phyloP scores from a whole-genome alignment of 2,329 filamentous ascomycete genomes.

The Metarhizium anisopliae region DNA sequence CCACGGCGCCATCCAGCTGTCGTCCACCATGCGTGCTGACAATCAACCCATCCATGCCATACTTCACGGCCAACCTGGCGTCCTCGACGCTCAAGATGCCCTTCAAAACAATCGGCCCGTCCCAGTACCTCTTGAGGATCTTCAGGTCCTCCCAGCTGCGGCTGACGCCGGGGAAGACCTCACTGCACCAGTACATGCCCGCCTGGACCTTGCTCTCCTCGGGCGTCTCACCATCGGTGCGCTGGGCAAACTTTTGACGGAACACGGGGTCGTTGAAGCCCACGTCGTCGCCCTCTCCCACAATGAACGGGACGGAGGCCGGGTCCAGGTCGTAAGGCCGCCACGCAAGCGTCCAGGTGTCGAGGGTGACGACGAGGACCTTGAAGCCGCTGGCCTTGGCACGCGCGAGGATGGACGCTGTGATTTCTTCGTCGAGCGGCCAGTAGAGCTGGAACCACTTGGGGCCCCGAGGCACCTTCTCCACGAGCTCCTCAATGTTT shows the following conservation, averaged over 20 bases:
- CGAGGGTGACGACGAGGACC: slow-evolving; percentile 62
- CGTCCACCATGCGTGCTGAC: slow-evolving; percentile 34
- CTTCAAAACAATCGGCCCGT: slow-evolving; percentile 38
- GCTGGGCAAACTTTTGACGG: slow-evolving; percentile 17
- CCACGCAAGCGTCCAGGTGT: slow-evolving; percentile 63
- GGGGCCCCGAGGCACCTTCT: slow-evolving; percentile 45
- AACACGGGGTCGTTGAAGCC: slow-evolving; percentile 63
- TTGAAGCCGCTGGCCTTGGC: slow-evolving; percentile 54
- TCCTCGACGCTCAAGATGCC: slow-evolving; percentile 32
- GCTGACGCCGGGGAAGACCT: slow-evolving; percentile 35
- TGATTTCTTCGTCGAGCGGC: slow-evolving; percentile 58
- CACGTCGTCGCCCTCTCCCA: slow-evolving; percentile 47
- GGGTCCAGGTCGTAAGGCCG: slow-evolving; percentile 58
- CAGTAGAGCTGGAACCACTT: slow-evolving; percentile 73
- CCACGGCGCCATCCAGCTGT: slow-evolving; percentile 29
- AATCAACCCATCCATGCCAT: slow-evolving; percentile 30
- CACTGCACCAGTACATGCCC: slow-evolving; percentile 40
- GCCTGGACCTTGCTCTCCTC: slow-evolving; percentile 42
- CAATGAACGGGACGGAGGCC: slow-evolving; percentile 51
- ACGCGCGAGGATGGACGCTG: slow-evolving; percentile 50
- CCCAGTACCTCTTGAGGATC: slow-evolving; percentile 50
- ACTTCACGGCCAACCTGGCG: slow-evolving; percentile 25
- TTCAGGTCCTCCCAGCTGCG: slow-evolving; percentile 54
- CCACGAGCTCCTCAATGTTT: slow-evolving; percentile 57
- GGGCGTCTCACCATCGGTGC: slow-evolving; percentile 32